A percentile compares a stretch with the other conserved stretches of the same genome.
These are phyloP conservation scores for Rhizophora apiculata DNA, from an alignment of 345 rosid genomes.

Conservation along the genomic window DNA sequence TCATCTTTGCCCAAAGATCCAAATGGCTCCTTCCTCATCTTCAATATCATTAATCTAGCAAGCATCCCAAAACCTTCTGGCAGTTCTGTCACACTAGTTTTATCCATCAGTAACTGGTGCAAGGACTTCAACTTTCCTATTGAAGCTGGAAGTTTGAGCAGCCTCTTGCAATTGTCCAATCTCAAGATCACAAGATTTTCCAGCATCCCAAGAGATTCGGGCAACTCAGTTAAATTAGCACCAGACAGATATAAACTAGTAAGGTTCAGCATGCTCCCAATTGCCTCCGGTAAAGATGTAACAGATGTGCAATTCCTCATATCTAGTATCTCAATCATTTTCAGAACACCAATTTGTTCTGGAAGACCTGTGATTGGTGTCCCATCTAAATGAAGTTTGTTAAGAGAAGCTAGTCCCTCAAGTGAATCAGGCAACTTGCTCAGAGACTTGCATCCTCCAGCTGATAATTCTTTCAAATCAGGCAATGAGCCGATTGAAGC, in stretches of 20 bases:
- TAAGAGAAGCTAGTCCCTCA: constrained; percentile 34
- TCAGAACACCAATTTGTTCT: constrained; percentile 37
- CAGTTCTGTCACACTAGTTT: constrained; percentile 39
- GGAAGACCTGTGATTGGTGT: constrained; percentile 38
- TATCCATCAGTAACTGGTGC: constrained; percentile 34
- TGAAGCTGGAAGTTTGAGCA: constrained; percentile 43
- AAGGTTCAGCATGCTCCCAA: constrained; percentile 37
- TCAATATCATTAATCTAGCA: constrained; percentile 32
- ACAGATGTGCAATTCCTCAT: constrained; percentile 24
- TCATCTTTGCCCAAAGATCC: background rate
- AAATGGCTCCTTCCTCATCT: constrained; percentile 36
- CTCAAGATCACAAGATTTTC: constrained; percentile 38
- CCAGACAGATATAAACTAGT: constrained; percentile 24
- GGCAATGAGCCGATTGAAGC: constrained; percentile 40
- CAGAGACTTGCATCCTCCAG: constrained; percentile 27
- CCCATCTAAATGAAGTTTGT: constrained; percentile 18
- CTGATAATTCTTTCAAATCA: constrained; percentile 26
- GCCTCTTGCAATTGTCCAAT: constrained; percentile 32
- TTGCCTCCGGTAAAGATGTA: constrained; percentile 36
- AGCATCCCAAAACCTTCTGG: constrained; percentile 48
- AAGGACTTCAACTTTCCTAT: constrained; percentile 39
- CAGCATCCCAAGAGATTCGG: constrained; percentile 46
- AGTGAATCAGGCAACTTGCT: constrained; percentile 44
- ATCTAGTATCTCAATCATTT: constrained; percentile 34
- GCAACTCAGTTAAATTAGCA: constrained; percentile 36